Percentiles rank a stretch among this genome's conserved stretches.
Evolutionary conservation across 495 filamentous ascomycete species (phyloP).

Genomic region (Aspergillus cavernicola): DNA sequence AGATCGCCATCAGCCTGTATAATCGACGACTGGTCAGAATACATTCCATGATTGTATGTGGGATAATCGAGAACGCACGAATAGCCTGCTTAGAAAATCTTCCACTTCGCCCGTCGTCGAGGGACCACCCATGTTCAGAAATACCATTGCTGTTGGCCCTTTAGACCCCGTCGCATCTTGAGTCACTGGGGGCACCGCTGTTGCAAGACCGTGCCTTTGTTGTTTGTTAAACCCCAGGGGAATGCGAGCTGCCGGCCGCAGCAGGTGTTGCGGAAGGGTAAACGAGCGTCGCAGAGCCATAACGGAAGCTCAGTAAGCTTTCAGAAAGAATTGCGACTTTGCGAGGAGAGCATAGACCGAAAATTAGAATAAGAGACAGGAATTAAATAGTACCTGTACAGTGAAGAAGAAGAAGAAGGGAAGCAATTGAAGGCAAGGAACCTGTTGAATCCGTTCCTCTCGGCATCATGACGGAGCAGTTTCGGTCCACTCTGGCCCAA

Average conservation of each 20-base stretch:
- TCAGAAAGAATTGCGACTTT: neutral
- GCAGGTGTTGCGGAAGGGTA: conserved; percentile 30
- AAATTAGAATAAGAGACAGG: no score
- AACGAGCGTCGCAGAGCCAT: conserved; percentile 41
- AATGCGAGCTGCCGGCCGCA: conserved; percentile 24
- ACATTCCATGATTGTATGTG: neutral
- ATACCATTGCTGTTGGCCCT: conserved; percentile 90
- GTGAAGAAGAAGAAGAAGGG: no score
- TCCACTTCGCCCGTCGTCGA: conserved; percentile 84
- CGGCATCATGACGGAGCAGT: conserved; percentile 17
- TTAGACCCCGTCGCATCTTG: conserved; percentile 61
- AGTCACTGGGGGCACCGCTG: conserved; percentile 68
- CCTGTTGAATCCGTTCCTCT: no score
- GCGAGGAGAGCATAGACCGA: no score
- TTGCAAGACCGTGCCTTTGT: conserved; percentile 50
- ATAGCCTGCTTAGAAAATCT: conserved; percentile 88
- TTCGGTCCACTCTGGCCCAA: conserved; percentile 22
- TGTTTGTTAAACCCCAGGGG: conserved; percentile 24
- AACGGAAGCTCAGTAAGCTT: conserved; percentile 1
- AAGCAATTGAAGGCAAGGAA: no score
- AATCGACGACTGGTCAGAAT: neutral
- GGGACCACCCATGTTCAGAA: conserved; percentile 98
- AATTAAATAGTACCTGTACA: no score
- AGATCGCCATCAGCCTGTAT: conserved; percentile 83
- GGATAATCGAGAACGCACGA: conserved; percentile 54